Conservation (phyloP, 305 asterid genomes). For the Rubia tinctorum region DNA sequence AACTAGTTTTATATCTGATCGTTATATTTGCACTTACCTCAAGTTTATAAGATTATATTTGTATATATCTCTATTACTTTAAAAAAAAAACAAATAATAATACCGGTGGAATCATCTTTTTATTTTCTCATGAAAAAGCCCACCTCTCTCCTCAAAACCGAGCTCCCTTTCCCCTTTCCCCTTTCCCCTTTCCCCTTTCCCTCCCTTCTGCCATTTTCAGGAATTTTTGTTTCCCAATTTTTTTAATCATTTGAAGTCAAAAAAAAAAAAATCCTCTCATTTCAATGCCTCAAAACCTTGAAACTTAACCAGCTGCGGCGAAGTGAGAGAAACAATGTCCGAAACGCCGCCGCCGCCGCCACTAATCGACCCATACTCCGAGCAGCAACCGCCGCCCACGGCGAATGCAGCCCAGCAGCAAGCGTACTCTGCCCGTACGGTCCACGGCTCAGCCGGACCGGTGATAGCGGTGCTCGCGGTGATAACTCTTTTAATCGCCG, state of each 20-base stretch:
- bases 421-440: constrained; percentile 48
- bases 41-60: no score
- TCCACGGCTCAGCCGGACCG: constrained; percentile 76
- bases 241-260: not conserved
- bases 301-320: not conserved
- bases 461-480: constrained; percentile 78
- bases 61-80: no score
- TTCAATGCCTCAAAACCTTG: not conserved
- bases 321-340: constrained; percentile 25
- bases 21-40: no score
- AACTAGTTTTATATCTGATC: no score
- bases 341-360: constrained; percentile 29
- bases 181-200: no score
- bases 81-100: not conserved
- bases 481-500: constrained; percentile 49
- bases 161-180: not conserved
- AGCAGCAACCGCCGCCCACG: constrained; percentile 42
- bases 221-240: not conserved
- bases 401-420: constrained; percentile 49
- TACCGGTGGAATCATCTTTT: not conserved
- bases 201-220: not conserved
- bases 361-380: constrained; percentile 32
- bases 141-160: not conserved
- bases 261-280: not conserved
- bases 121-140: not conserved